These are phyloP conservation scores for Leccinum arenicola DNA, from an alignment of 768 basidiomycete genomes.

Conservation along the genomic window DNA sequence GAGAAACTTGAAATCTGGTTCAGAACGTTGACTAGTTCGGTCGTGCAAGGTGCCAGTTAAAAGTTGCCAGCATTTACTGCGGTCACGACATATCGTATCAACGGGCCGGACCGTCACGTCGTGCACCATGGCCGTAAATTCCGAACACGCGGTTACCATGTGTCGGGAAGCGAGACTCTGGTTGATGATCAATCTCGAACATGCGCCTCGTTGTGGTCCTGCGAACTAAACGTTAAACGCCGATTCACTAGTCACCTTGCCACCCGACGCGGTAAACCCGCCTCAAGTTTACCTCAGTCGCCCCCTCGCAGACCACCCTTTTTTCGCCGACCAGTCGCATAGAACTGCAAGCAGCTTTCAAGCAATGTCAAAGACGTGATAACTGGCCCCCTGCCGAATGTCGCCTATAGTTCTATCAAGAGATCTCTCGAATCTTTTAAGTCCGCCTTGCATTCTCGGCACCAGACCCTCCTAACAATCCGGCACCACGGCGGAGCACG, in stretches of 20 bases:
- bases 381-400: constrained; percentile 8
- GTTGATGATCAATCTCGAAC: constrained; percentile 23
- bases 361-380: constrained; percentile 34
- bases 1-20: neutral
- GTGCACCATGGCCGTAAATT: constrained; percentile 30
- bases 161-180: constrained; percentile 23
- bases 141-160: constrained; percentile 37
- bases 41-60: neutral
- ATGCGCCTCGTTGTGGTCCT: constrained; percentile 31
- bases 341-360: constrained; percentile 3
- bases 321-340: constrained; percentile 5
- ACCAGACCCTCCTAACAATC: constrained; percentile 16
- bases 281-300: constrained; percentile 31
- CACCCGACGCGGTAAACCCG: constrained; percentile 8
- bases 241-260: constrained; percentile 21
- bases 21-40: neutral
- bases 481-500: constrained; percentile 11
- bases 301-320: constrained; percentile 13
- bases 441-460: constrained; percentile 18
- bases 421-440: constrained; percentile 17
- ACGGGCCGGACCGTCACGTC: constrained; percentile 10
- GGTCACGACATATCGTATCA: constrained; percentile 10
- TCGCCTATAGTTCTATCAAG: constrained; percentile 4
- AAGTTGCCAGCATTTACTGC: constrained; percentile 2
- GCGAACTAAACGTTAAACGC: constrained; percentile 25